Percentiles rank a stretch among this genome's conserved stretches.
Evolutionary conservation across 2,329 filamentous ascomycete species (phyloP).

Genomic region (Tolypocladium sp.): DNA sequence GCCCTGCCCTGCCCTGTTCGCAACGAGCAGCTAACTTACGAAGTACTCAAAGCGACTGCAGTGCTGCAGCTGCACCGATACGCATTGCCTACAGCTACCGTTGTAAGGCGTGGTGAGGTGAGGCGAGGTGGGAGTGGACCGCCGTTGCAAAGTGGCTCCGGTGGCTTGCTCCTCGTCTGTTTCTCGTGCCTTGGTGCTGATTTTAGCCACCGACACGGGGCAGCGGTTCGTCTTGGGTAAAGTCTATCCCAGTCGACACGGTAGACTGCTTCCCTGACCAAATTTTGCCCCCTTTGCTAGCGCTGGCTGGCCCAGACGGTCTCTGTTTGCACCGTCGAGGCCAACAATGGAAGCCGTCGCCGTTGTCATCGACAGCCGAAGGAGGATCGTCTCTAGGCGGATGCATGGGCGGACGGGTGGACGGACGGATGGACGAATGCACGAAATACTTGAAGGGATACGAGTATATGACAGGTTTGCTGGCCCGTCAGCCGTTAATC

Average conservation of each 20-base stretch:
- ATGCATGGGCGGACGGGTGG: neutral
- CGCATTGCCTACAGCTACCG: neutral
- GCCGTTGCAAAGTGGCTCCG: neutral
- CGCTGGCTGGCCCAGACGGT: neutral
- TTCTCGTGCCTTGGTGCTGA: neutral
- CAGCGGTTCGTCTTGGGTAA: neutral
- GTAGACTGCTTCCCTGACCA: neutral
- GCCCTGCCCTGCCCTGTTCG: neutral
- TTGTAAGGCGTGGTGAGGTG: neutral
- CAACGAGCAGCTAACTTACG: neutral
- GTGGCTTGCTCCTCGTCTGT: conserved; percentile 1
- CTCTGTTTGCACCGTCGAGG: no score
- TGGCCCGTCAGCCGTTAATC: neutral
- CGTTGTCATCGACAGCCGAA: neutral
- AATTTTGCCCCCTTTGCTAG: neutral
- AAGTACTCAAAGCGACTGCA: neutral
- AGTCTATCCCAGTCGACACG: neutral
- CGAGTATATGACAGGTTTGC: neutral
- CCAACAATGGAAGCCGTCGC: neutral
- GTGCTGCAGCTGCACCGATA: neutral
- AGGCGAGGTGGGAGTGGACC: conserved; percentile 1
- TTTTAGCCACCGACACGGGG: neutral
- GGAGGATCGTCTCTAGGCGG: neutral
- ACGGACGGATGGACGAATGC: neutral
- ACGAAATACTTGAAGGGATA: neutral